A percentile compares a stretch with the other conserved stretches of the same genome.
Evolutionary conservation across 495 filamentous ascomycete genomes (phyloP).

Genomic region (Penicilliopsis zonata): DNA sequence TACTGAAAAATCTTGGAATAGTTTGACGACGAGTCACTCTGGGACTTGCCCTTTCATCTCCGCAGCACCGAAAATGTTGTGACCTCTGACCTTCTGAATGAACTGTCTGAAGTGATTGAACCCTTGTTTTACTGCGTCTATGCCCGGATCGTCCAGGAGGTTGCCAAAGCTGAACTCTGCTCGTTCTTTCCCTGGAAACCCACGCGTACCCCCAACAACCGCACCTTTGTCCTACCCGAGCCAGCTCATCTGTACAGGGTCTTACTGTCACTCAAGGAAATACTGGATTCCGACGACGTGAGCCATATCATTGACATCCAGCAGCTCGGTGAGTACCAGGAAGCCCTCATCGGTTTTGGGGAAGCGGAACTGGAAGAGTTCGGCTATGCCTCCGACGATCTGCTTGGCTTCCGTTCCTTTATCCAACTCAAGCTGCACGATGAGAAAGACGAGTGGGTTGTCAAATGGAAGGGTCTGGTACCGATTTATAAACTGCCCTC

Average conservation of each 20-base stretch:
- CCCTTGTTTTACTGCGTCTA: slow-evolving; percentile 26
- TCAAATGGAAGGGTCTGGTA: slow-evolving; percentile 19
- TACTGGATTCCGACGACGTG: slow-evolving; percentile 16
- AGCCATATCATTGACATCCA: slow-evolving; percentile 13
- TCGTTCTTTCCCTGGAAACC: slow-evolving; percentile 11
- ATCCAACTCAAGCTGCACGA: no score
- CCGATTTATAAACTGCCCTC: slow-evolving; percentile 16
- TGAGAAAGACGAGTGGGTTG: slow-evolving; percentile 5
- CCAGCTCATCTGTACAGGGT: slow-evolving; percentile 20
- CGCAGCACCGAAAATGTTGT: slow-evolving; percentile 15
- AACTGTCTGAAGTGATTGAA: slow-evolving; percentile 20
- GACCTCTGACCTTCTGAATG: slow-evolving; percentile 9
- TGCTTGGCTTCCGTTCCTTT: slow-evolving; percentile 21
- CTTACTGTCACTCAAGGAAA: slow-evolving; percentile 18
- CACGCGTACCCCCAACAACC: slow-evolving; percentile 4
- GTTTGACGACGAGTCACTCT: slow-evolving; percentile 16
- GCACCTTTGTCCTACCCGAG: slow-evolving; percentile 16
- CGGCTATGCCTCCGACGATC: slow-evolving; percentile 11
- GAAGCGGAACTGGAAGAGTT: slow-evolving; percentile 1
- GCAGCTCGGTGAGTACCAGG: slow-evolving; percentile 15
- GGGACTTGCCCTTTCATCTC: slow-evolving; percentile 18
- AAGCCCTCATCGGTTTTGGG: slow-evolving; percentile 12
- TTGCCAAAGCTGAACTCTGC: slow-evolving; percentile 26
- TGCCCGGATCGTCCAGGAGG: slow-evolving; percentile 22
- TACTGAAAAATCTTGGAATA: no score